phyloP scores from a whole-genome alignment of 345 rosid species.

The Moricandia moricandioides region DNA sequence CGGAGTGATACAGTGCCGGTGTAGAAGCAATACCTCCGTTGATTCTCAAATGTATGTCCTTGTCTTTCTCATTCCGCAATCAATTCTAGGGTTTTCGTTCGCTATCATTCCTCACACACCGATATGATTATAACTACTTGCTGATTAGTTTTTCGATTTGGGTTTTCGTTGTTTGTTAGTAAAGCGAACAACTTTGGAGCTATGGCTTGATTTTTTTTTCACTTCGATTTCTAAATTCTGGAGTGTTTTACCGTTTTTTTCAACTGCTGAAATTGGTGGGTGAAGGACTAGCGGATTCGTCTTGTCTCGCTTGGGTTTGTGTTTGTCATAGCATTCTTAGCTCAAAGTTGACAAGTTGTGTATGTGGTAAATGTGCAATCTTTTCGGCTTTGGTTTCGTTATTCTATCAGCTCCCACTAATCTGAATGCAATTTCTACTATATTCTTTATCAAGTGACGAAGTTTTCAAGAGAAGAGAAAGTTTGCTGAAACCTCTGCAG shows the following conservation, averaged over 20 bases:
- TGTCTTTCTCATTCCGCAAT: background rate
- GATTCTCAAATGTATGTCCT: background rate
- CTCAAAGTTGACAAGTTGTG: background rate
- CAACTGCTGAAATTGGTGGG: slow-evolving; percentile 10
- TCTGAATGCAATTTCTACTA: background rate
- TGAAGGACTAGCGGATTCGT: background rate
- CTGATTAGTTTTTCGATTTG: slow-evolving; percentile 7
- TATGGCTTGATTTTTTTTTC: background rate
- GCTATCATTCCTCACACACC: background rate
- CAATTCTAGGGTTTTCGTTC: slow-evolving; percentile 26
- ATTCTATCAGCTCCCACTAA: background rate
- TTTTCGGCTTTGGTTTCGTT: background rate
- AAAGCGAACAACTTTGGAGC: background rate
- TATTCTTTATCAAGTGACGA: background rate
- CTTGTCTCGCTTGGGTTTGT: background rate
- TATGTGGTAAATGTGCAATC: background rate
- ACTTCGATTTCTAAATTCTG: slow-evolving; percentile 8
- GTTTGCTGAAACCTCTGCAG: background rate
- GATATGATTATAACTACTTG: background rate
- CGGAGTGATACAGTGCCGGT: background rate
- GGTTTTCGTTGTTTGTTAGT: slow-evolving; percentile 1
- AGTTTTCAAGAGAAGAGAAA: background rate
- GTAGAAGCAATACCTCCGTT: background rate
- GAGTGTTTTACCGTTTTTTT: background rate
- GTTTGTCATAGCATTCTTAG: background rate